Evolutionary conservation across 2,329 filamentous ascomycete species (phyloP).

Genomic region (Fusarium sterilihyphosum): DNA sequence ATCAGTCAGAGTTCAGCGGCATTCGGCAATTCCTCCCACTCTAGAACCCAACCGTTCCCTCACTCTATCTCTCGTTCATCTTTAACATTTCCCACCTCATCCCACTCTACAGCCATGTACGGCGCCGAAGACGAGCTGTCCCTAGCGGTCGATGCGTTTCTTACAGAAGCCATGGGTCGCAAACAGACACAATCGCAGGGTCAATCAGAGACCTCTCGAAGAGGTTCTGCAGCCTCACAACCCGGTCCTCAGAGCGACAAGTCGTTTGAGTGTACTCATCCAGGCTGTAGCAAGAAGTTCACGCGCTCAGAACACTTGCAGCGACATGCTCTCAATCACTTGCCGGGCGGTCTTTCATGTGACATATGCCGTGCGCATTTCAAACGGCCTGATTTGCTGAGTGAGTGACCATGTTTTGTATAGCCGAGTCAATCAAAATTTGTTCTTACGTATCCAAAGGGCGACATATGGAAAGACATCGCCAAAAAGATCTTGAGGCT

Average conservation of each 20-base stretch:
- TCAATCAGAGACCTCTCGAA: not conserved
- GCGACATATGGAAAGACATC: constrained; percentile 65
- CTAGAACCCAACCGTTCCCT: not conserved
- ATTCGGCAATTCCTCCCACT: constrained; percentile 11
- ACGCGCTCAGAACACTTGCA: constrained; percentile 67
- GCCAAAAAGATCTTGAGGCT: constrained; percentile 65
- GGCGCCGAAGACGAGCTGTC: constrained; percentile 7
- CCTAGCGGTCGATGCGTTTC: constrained; percentile 8
- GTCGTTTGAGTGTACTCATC: constrained; percentile 51
- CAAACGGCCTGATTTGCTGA: constrained; percentile 64
- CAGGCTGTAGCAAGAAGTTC: constrained; percentile 62
- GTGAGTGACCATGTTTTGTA: constrained; percentile 14
- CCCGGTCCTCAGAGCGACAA: constrained; percentile 19
- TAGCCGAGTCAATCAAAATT: not conserved
- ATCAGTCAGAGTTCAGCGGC: not conserved
- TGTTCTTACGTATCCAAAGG: constrained; percentile 50
- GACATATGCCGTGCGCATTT: constrained; percentile 69
- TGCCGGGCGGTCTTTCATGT: constrained; percentile 64
- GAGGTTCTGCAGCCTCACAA: not conserved
- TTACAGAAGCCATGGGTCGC: constrained; percentile 9
- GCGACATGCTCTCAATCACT: constrained; percentile 66
- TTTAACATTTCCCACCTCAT: constrained; percentile 12
- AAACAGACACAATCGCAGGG: constrained; percentile 1
- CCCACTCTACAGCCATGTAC: constrained; percentile 15
- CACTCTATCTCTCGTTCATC: constrained; percentile 3